Base-by-base conservation (phyloP, 495 filamentous ascomycete genomes). In the Penicillium desertorum region DNA sequence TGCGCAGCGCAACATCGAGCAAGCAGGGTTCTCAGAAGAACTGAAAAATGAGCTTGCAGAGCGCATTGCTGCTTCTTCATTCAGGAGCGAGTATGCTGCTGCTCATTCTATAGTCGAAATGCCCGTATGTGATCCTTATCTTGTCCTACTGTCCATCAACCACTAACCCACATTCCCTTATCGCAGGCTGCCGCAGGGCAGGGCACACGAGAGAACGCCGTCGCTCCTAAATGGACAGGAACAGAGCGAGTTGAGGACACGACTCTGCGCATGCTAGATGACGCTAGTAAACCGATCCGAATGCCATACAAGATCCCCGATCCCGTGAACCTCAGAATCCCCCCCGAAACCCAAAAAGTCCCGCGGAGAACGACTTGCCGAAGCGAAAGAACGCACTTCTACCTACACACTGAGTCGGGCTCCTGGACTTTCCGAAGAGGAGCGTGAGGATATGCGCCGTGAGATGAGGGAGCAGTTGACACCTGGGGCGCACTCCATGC, bases 21-120 rank as follows among this genome's bases (percentile, higher is more conserved):
- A 95, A 54, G 90, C 89, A 45, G 90, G 89, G 29, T 96, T 98
- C 76, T 88, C 86, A 52, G 88, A 92, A 17, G 91, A 96, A 56
- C 74, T 98, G 58, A 95, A 91, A 65, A 73, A 74, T 58, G 72
- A 83, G 55, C 78, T 98, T 5, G 83, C 92, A 51, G 86, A 87
- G 60, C 86, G 87, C 62, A 79, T 98, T 5, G 81, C 85, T 54
- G 81, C 79, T 41, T 82, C 86, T 22, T 78, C 85, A 25, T 95
- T 96, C 70, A 80, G 77, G 54, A 83, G 77, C 47, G 81, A 92
- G 29, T 67, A 96, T 76, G 76, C 87, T 14, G 70, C 78, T 50
- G 86, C 89, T 3, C 86, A 96, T 57, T 79, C 87, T 2, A 78
- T 90, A 61, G 80, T 81, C 0, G 72, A 81, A 37, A 71, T 93